These are phyloP conservation scores for Trichosanthes truncata DNA, from an alignment of 306 rosid species.

Conservation along the genomic window DNA sequence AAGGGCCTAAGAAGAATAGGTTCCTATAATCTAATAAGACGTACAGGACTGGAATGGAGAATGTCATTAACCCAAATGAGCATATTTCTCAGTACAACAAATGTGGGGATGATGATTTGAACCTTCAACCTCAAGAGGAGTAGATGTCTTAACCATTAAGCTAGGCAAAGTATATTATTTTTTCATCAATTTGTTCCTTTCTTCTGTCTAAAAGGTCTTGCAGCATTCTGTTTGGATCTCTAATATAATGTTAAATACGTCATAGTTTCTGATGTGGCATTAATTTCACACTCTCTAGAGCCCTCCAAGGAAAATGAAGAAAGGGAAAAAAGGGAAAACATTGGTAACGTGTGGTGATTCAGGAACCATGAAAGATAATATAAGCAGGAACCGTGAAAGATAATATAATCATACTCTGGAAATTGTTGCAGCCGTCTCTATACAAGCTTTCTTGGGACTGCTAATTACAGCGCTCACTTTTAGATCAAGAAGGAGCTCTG, in stretches of 20 bases:
- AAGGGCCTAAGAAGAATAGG: not conserved
- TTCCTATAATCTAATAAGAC: not conserved
- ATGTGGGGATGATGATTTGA: no score
- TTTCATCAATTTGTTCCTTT: not conserved
- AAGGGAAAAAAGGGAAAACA: constrained; percentile 11
- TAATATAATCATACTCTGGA: constrained; percentile 50
- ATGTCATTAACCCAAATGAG: not conserved
- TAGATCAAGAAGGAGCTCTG: constrained; percentile 85
- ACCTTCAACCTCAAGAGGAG: no score
- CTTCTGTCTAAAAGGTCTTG: not conserved
- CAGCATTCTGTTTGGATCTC: not conserved
- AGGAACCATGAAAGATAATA: not conserved
- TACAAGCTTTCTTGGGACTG: constrained; percentile 60
- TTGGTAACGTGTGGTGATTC: constrained; percentile 4
- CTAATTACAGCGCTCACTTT: constrained; percentile 55
- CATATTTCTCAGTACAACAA: not conserved
- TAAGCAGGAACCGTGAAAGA: not conserved
- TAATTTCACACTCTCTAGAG: not conserved
- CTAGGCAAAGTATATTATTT: not conserved
- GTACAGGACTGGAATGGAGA: not conserved
- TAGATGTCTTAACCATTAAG: no score
- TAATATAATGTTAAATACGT: not conserved
- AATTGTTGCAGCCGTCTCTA: constrained; percentile 59
- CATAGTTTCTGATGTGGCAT: not conserved
- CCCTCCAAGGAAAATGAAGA: not conserved